Evolutionary conservation across 2,329 filamentous ascomycete genomes (phyloP), one percentile per base, ranked within the genome.

Genomic region (Cercospora sojina): DNA sequence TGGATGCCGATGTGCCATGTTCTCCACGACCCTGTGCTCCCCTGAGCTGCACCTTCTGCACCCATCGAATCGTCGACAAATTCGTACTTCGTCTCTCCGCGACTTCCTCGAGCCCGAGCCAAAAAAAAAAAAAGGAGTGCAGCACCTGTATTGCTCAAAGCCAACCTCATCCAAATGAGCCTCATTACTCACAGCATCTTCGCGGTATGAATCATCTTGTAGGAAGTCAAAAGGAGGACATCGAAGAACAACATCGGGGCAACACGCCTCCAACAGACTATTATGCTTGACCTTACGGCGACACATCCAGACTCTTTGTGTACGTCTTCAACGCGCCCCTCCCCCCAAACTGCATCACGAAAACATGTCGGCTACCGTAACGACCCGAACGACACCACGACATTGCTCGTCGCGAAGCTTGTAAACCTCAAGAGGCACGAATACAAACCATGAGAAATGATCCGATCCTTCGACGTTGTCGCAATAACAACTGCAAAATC

Each of bases 361-460:
- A 2, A 7, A 25, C 13, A 49, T 60, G 38, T 49, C 32, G 58
- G 18, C 13, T n/a, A 27, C 27, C 16, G 38, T 38, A 60, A 60
- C 13, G 3, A 49, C 35, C 25, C 38, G 12, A 27, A 31, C 35
- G 13, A 60, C 10, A 60, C 4, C 35, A 60, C 41, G 58, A 38
- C 58, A 31, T 60, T 49, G 58, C 38, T 38, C 58, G 58, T 49
- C 35, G 58, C 25, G 58, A 49, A 49, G 58, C 35, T 13, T 32
- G 20, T 12, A n/a, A n/a, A 43, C 32, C 5, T 18, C 8, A 59
- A 35, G 56, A 59, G 56, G 56, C 20, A 41, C 9, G 18, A n/a
- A 16, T 12, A 6, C 35, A n/a, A 16, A 47, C 41, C 41, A 47
- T 47, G n/a, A 23, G 10, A 47, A 5, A 5, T 20, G n/a, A 18